Conservation (phyloP, 805 yeast genomes). For the Wickerhamiella bombiphila region DNA sequence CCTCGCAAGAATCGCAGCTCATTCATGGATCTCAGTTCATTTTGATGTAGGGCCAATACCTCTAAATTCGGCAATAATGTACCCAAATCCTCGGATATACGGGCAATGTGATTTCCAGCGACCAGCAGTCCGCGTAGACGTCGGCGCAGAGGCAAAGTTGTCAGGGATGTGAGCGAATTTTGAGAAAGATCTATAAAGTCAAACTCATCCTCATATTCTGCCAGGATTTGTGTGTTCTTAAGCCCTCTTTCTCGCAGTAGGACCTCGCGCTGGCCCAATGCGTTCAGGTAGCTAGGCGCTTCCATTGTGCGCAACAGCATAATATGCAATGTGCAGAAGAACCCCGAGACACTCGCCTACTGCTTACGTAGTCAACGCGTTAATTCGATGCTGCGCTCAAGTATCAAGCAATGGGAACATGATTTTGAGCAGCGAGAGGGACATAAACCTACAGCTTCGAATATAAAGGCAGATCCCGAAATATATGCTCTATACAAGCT, state of each 20-base stretch:
- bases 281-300: slow-evolving; percentile 1
- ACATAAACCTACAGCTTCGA: slow-evolving; percentile 11
- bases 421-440: slow-evolving; percentile 7
- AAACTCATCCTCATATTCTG: slow-evolving; percentile 23
- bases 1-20: slow-evolving; percentile 29
- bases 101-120: slow-evolving; percentile 44
- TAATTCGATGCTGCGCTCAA: slow-evolving; percentile 8
- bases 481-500: slow-evolving; percentile 8
- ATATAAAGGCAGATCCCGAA: slow-evolving; percentile 9
- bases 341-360: too few relatives aligned
- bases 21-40: slow-evolving; percentile 33
- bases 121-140: slow-evolving; percentile 40
- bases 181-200: slow-evolving; percentile 60
- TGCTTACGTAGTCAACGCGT: background rate
- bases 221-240: slow-evolving; percentile 2
- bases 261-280: background rate
- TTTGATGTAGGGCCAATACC: slow-evolving; percentile 38
- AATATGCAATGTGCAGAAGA: background rate
- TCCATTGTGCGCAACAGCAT: too few relatives aligned
- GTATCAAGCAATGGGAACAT: slow-evolving; percentile 14
- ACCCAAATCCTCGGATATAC: slow-evolving; percentile 22
- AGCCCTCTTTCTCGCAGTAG: background rate
- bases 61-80: slow-evolving; percentile 33
- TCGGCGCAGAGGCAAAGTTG: slow-evolving; percentile 26
- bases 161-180: slow-evolving; percentile 51